A percentile compares a stretch with the other conserved stretches of the same genome.
phyloP scores from a whole-genome alignment of 2,329 filamentous ascomycete genomes.

The Monosporascus sp. region DNA sequence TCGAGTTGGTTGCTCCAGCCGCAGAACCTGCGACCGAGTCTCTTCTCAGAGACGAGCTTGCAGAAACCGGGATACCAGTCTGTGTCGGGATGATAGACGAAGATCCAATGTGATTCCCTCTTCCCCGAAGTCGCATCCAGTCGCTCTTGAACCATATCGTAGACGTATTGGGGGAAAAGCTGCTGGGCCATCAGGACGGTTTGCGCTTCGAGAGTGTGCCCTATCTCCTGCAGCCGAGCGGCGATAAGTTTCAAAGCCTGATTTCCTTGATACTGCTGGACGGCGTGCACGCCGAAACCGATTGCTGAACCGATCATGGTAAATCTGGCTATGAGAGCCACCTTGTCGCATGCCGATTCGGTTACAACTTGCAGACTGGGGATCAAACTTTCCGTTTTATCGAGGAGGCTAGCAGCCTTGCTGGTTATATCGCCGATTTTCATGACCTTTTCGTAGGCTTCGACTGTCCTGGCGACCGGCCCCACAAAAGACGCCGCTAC shows the following conservation, averaged over 20 bases:
- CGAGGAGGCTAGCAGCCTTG: not conserved
- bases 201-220: conserved; percentile 27
- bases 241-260: conserved; percentile 32
- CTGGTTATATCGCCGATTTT: not conserved
- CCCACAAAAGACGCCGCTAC: not conserved
- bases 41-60: conserved; percentile 27
- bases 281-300: conserved; percentile 29
- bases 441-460: not conserved
- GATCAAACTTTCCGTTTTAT: conserved; percentile 15
- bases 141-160: conserved; percentile 32
- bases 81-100: conserved; percentile 35
- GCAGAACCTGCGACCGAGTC: conserved; percentile 28
- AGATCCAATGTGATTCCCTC: conserved; percentile 30
- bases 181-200: conserved; percentile 31
- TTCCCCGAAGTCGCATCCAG: conserved; percentile 28
- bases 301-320: conserved; percentile 24
- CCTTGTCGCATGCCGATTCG: conserved; percentile 28
- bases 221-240: conserved; percentile 29
- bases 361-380: conserved; percentile 31
- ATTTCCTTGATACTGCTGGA: conserved; percentile 31
- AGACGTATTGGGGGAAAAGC: conserved; percentile 31
- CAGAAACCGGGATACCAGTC: conserved; percentile 36
- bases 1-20: conserved; percentile 35
- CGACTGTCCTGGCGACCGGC: conserved; percentile 1
- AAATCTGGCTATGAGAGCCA: conserved; percentile 26